A percentile compares a stretch with the other conserved stretches of the same genome.
These are phyloP conservation scores for Colletotrichum sp. DNA, from an alignment of 2,329 filamentous ascomycete species.

Conservation along the genomic window DNA sequence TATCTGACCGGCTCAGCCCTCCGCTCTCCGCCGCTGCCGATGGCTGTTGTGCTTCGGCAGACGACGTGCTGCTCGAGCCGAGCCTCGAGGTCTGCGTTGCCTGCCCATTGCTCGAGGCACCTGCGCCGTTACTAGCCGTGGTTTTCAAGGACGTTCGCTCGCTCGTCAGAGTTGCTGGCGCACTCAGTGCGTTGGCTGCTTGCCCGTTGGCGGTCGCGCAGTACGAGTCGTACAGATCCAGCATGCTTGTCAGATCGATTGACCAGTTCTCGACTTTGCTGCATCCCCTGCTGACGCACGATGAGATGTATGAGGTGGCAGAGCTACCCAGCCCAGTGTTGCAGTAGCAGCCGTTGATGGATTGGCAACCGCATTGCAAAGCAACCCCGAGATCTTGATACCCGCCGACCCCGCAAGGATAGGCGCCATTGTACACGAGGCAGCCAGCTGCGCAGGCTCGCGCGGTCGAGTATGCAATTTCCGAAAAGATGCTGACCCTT, in stretches of 20 bases:
- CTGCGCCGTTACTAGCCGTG: background rate
- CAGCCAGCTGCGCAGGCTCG: slow-evolving; percentile 28
- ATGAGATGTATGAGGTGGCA: slow-evolving; percentile 26
- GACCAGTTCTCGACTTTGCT: slow-evolving; percentile 23
- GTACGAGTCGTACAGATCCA: slow-evolving; percentile 26
- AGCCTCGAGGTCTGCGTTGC: background rate
- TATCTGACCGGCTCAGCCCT: slow-evolving; percentile 28
- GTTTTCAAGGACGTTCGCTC: background rate
- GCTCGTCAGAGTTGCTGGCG: background rate
- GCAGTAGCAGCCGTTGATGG: slow-evolving; percentile 30
- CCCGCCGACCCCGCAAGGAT: slow-evolving; percentile 23
- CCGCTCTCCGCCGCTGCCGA: background rate
- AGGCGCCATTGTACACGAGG: slow-evolving; percentile 25
- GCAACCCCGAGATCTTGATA: slow-evolving; percentile 22
- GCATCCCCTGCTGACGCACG: slow-evolving; percentile 27
- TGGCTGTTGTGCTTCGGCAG: background rate
- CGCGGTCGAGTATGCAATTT: slow-evolving; percentile 20
- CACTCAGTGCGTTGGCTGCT: background rate
- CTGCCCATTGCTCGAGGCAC: background rate
- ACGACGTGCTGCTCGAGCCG: background rate
- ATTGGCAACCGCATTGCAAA: slow-evolving; percentile 26
- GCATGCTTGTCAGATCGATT: slow-evolving; percentile 24
- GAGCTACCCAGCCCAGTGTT: slow-evolving; percentile 24
- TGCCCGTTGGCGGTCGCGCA: slow-evolving; percentile 28
- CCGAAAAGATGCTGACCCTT: slow-evolving; percentile 6